Base-by-base conservation (phyloP, 768 basidiomycete genomes). In the Auriculariales sp. region DNA sequence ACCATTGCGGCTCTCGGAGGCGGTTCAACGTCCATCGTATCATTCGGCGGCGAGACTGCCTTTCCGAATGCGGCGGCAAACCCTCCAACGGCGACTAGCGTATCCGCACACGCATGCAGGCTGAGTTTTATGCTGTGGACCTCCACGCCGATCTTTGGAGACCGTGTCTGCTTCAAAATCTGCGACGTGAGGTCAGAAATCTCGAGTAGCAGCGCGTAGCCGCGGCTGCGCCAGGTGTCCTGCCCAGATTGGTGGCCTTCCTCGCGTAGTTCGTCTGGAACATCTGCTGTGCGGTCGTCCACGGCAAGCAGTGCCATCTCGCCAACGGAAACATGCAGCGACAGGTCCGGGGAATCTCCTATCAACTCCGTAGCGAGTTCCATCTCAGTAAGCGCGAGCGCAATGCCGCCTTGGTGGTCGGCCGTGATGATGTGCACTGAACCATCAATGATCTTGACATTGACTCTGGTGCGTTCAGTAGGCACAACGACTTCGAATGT, bases 401-500 rank as follows among this genome's bases (percentile, higher is more conserved):
- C 73, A n/a, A 85, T 53, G 2, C 79, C 75, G 15, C 90, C 87
- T 2, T 73, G 68, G 56, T 81, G 66, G 0, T 60, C 72, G 1
- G 75, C 74, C 1, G 82, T 74, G 19, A 76, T 66, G 1, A 75
- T 52, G 46, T 79, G 78, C 10, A 87, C 56, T 0, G 87, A 84
- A 9, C 79, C 74, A 56, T 92, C 83, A 15, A 67, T 52, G 19
- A 91, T 57, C 54, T 72, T 75, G 29, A 93, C 52, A n/a, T 71
- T 67, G 24, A 97, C 64, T 10, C 70, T 68, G 4, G 91, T 97
- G 35, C 83, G 67, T 61, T 98, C 95, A 49, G 74, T 90, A 1
- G 95, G 95, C 14, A 91, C 78, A 11, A 95, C 91, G 22, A 89
- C 75, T 62, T 93, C 93, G 59, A 99, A 99, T 1, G 86, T 83